phyloP scores from a whole-genome alignment of 257 asterid species.

The Penstemon davidsonii region DNA sequence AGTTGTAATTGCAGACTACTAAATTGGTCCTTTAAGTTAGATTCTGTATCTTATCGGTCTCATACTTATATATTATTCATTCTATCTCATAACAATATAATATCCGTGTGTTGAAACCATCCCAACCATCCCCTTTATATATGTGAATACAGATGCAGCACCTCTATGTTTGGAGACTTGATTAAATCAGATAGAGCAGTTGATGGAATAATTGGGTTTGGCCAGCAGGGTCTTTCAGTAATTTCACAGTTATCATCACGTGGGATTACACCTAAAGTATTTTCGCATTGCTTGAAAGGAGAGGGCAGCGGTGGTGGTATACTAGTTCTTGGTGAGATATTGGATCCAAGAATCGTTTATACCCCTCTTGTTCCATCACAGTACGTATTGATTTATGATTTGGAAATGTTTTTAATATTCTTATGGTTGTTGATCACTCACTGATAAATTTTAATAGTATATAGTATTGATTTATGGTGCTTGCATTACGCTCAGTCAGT shows the following conservation, averaged over 20 bases:
- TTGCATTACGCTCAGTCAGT: slow-evolving; percentile 11
- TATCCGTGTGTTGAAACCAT: not conserved
- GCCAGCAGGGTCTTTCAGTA: slow-evolving; percentile 75
- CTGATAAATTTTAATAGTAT: not conserved
- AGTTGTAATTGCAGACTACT: slow-evolving; percentile 28
- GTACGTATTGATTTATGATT: slow-evolving; percentile 53
- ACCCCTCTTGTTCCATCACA: slow-evolving; percentile 95
- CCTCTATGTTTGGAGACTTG: slow-evolving; percentile 71
- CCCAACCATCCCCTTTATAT: not conserved
- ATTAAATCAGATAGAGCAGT: slow-evolving; percentile 83
- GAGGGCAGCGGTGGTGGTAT: slow-evolving; percentile 86
- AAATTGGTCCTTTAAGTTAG: not conserved
- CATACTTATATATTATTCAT: not conserved
- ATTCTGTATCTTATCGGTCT: not conserved
- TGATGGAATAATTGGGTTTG: slow-evolving; percentile 92
- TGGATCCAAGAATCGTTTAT: slow-evolving; percentile 84
- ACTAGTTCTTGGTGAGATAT: slow-evolving; percentile 92
- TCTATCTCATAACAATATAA: not conserved
- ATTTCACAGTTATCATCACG: slow-evolving; percentile 79
- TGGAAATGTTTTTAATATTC: slow-evolving; percentile 24
- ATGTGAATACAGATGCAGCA: slow-evolving; percentile 73
- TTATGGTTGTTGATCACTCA: slow-evolving; percentile 6
- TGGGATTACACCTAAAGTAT: slow-evolving; percentile 75
- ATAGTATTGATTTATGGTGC: slow-evolving; percentile 8
- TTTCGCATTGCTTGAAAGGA: slow-evolving; percentile 92